Conservation (phyloP, 768 basidiomycete genomes). For the Trametes meyenii region DNA sequence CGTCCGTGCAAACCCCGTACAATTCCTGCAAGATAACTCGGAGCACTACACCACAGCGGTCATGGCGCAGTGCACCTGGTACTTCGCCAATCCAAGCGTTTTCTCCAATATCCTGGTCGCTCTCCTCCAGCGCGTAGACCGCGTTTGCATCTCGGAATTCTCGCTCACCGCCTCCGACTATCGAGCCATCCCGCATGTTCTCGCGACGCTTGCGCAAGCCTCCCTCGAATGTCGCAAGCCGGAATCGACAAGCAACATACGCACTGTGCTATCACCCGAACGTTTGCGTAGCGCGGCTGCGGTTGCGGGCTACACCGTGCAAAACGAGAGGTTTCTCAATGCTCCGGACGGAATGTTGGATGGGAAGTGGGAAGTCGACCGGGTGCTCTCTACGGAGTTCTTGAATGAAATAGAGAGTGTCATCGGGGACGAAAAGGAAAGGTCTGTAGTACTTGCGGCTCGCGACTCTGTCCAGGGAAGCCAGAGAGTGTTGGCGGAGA, state of each 20-base stretch:
- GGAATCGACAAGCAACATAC: slow-evolving; percentile 36
- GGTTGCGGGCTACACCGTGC: slow-evolving; percentile 29
- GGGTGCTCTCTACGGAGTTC: slow-evolving; percentile 30
- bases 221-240: slow-evolving; percentile 39
- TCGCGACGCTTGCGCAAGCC: slow-evolving; percentile 41
- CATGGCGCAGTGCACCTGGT: slow-evolving; percentile 42
- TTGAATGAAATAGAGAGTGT: slow-evolving; percentile 28
- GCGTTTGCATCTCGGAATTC: slow-evolving; percentile 41
- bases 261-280: slow-evolving; percentile 40
- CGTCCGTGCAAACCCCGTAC: slow-evolving; percentile 36
- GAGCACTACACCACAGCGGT: slow-evolving; percentile 38
- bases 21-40: slow-evolving; percentile 29
- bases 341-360: slow-evolving; percentile 35
- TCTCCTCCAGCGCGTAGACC: slow-evolving; percentile 29
- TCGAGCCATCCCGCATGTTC: slow-evolving; percentile 36
- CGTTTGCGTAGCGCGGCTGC: slow-evolving; percentile 33
- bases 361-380: slow-evolving; percentile 40
- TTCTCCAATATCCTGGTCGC: slow-evolving; percentile 34
- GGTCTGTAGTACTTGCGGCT: slow-evolving; percentile 35
- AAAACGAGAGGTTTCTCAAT: slow-evolving; percentile 28
- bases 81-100: slow-evolving; percentile 40
- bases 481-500: slow-evolving; percentile 13
- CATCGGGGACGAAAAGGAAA: slow-evolving; percentile 38
- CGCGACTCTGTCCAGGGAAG: slow-evolving; percentile 32
- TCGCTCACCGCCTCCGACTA: slow-evolving; percentile 31